Base-by-base conservation (phyloP, 78 protist genomes). In the Anaeramoeba ignava region DNA sequence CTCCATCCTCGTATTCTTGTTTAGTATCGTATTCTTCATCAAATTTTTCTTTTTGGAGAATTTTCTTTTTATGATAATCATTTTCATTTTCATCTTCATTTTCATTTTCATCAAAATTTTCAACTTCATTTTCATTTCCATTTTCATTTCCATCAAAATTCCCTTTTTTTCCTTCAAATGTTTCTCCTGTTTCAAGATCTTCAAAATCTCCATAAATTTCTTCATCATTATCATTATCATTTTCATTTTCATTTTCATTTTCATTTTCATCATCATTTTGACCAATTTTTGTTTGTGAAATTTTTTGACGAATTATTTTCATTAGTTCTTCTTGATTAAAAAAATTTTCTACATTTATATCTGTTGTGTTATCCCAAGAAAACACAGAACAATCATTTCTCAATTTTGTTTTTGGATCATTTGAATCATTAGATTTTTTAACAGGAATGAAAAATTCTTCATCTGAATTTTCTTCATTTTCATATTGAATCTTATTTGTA, bases 91-190 rank as follows among this genome's bases (percentile, higher is more conserved):
- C n/a, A n/a, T 34, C 83, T 3, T 37, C 87, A 1, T 27, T 38
- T 37, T 83, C 84, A 41, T 41, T 79, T 3, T 40, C 84, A 0
- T 34, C 84, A 36, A n/a, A 38, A 36, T 68, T 33, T 31, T 27
- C 82, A 27, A 27, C 78, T 33, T 37, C 78, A 0, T 84, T 91
- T 40, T 67, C 85, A 67, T 41, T 84, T 78, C 86, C 92, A 86
- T 85, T 85, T 85, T 1, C 85, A 23, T 33, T 34, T 41, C n/a
- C 78, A 84, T 87, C 91, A 83, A 88, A 88, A 34, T 17, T 0
- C 33, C 38, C 79, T 87, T 42, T 40, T 17, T 41, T 38, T 80
- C 42, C 82, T 27, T 8, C 8, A 80, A 41, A 41, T 8, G 40
- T 23, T 23, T 23, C 81, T 27, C 17, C 17, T 80, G 8, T 17